Evolutionary conservation across 1,284 basidiomycete genomes (phyloP), one percentile per base, ranked within the genome.

Genomic region (Volvariella surrecta): DNA sequence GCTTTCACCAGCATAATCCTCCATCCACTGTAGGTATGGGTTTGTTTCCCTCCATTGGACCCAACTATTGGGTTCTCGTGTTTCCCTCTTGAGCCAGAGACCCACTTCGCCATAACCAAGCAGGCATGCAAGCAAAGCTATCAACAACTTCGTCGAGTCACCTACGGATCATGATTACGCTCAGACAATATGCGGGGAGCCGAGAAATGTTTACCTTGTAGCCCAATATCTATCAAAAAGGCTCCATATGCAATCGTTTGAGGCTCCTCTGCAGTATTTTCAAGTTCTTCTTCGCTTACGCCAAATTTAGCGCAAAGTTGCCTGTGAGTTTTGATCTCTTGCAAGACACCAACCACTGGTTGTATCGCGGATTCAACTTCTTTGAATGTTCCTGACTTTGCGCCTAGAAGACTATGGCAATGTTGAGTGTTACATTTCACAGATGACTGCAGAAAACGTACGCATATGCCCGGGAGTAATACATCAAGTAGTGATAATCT

Each of bases 61-160:
- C 69, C 78, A 76, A 34, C 64, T 68, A 30, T 70, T 59, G 1
- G 71, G 68, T 22, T 59, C 58, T 16, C 57, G 52, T 1, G 79
- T 70, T 48, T 82, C 71, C 40, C 67, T 73, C 59, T 74, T 74
- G 38, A 88, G 65, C 84, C 79, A 94, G 32, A 89, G 64, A 0
- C 92, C 94, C 0, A 95, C 89, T 59, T 96, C 89, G n/a, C 91
- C 94, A 56, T 97, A 98, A 0, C 94, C 94, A 0, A 96, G 65
- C 10, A 96, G 68, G 59, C 94, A 98, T 3, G 89, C 84, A 13
- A 85, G 79, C 1, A 94, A 74, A 0, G 89, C 88, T 58, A 96
- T 82, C 17, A 88, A 62, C 9, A 94, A 65, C 48, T 80, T 82
- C 20, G 81, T 74, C 10, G 78, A 61, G 56, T 92, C 88, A 3